Percentiles rank a stretch among this genome's conserved stretches.
These are phyloP conservation scores for Colletotrichum horii DNA, from an alignment of 2,329 filamentous ascomycete genomes.

Conservation along the genomic window DNA sequence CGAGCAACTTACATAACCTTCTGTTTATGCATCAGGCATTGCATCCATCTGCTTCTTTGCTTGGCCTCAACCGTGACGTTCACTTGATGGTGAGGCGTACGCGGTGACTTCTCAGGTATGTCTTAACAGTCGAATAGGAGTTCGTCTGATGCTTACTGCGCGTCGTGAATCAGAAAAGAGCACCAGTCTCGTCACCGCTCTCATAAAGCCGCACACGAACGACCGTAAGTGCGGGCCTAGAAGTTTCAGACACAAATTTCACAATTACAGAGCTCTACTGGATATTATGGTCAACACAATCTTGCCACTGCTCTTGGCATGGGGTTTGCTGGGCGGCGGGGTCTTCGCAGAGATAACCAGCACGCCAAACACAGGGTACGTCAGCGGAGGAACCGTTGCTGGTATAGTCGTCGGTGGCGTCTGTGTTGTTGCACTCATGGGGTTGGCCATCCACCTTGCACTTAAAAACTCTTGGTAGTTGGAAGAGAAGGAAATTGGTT, in stretches of 20 bases:
- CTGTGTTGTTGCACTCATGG: neutral
- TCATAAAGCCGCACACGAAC: neutral
- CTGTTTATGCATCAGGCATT: neutral
- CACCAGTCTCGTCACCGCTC: neutral
- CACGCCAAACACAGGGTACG: neutral
- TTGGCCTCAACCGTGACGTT: neutral
- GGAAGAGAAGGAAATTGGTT: neutral
- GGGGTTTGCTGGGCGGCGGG: neutral
- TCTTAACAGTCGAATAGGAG: neutral
- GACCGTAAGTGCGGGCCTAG: neutral
- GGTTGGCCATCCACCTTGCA: neutral
- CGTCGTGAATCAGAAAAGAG: neutral
- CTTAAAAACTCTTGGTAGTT: neutral
- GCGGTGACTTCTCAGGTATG: neutral
- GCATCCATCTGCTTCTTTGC: neutral
- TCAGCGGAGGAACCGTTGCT: neutral
- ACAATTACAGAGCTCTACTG: neutral
- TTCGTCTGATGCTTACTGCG: neutral
- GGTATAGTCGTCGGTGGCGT: neutral
- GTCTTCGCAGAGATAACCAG: neutral
- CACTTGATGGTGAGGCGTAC: neutral
- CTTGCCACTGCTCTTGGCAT: neutral
- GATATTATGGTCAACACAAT: neutral
- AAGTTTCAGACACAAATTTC: neutral
- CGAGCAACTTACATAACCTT: neutral